Conservation (phyloP, 108 stramenopile genomes). For the Parietichytrium sp. region DNA sequence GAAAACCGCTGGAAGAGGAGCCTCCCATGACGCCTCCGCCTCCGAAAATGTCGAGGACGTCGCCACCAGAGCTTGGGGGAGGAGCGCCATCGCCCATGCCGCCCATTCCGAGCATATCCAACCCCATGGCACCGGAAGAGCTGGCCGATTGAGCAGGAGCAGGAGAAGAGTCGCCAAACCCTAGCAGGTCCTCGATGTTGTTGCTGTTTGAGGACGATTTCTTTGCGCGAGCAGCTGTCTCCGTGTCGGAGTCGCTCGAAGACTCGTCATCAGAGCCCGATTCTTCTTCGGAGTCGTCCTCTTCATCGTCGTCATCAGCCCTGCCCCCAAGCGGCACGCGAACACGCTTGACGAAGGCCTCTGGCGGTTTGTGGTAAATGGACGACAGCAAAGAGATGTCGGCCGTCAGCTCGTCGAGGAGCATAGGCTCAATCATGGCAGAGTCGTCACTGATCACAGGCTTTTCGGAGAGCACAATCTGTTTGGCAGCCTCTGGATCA, state of each 20-base stretch:
- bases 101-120: too few relatives aligned
- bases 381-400: conserved; percentile 90
- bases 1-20: background rate
- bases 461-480: conserved; percentile 94
- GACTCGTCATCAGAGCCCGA: conserved; percentile 55
- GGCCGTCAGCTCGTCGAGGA: conserved; percentile 83
- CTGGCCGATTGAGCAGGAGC: too few relatives aligned
- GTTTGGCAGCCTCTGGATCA: conserved; percentile 96
- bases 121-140: too few relatives aligned
- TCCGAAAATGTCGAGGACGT: background rate
- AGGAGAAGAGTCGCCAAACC: conserved; percentile 2
- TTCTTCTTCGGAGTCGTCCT: conserved; percentile 75
- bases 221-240: conserved; percentile 50
- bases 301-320: conserved; percentile 59
- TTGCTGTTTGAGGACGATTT: conserved; percentile 26
- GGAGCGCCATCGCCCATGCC: background rate
- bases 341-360: conserved; percentile 84
- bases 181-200: conserved; percentile 27
- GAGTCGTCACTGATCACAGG: conserved; percentile 98
- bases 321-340: conserved; percentile 55
- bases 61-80: background rate
- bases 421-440: conserved; percentile 79
- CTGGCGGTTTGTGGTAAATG: conserved; percentile 98
- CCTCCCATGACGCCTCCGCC: background rate
- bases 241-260: conserved; percentile 47